phyloP scores from a whole-genome alignment of 768 basidiomycete species.

The Hydnum rufescens region DNA sequence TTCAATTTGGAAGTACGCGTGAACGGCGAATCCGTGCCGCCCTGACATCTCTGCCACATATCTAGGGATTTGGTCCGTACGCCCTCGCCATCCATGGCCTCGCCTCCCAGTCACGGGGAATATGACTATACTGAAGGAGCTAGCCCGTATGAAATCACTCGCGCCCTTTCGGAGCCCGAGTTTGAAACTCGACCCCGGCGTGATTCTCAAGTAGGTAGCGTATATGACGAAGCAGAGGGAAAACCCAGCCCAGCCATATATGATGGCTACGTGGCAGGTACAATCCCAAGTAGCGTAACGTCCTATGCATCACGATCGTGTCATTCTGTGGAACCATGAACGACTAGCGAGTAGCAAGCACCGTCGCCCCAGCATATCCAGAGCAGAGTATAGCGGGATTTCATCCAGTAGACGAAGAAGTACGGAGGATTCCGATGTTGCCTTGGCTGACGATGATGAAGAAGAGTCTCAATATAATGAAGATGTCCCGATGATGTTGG shows the following conservation, averaged over 20 bases:
- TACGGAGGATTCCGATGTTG: background rate
- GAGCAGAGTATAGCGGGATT: constrained; percentile 16
- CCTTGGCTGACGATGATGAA: constrained; percentile 1
- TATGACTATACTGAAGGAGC: constrained; percentile 78
- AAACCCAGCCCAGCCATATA: constrained; percentile 39
- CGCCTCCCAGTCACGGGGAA: background rate
- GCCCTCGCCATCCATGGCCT: too few relatives aligned
- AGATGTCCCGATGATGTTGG: constrained; percentile 16
- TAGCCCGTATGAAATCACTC: constrained; percentile 48
- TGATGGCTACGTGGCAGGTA: constrained; percentile 35
- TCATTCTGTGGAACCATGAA: constrained; percentile 25
- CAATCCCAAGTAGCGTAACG: constrained; percentile 61
- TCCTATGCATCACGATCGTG: constrained; percentile 41
- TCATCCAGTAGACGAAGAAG: background rate
- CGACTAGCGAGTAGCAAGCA: constrained; percentile 18
- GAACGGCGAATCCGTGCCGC: too few relatives aligned
- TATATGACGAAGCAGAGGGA: constrained; percentile 25
- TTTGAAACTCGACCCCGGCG: constrained; percentile 27
- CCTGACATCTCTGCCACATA: too few relatives aligned
- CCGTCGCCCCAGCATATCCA: constrained; percentile 9
- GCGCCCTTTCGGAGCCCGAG: constrained; percentile 29
- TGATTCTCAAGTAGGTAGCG: constrained; percentile 43
- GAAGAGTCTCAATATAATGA: constrained; percentile 4
- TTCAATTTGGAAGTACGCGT: too few relatives aligned
- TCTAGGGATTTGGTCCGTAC: too few relatives aligned